Percentiles rank a stretch among this genome's conserved stretches.
phyloP scores from a whole-genome alignment of 202 grass and related monocot genomes.

The Eragrostis tef region DNA sequence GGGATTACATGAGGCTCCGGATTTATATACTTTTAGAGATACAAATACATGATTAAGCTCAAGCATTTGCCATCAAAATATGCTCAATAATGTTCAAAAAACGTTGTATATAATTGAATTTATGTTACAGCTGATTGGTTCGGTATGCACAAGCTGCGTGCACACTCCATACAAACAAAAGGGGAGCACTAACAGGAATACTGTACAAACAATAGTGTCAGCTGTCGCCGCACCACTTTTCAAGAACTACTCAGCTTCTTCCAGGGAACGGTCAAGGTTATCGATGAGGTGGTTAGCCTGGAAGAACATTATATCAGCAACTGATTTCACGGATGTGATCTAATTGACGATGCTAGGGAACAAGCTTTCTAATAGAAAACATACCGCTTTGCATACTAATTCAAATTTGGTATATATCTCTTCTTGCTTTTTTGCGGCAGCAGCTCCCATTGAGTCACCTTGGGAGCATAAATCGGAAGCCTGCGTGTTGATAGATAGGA shows the following conservation, averaged over 20 bases:
- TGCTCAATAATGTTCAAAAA: background rate
- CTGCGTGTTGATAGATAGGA: conserved; percentile 45
- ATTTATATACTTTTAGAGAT: no score
- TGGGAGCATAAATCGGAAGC: conserved; percentile 50
- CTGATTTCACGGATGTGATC: conserved; percentile 8
- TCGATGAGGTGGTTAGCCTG: conserved; percentile 52
- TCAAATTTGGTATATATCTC: conserved; percentile 49
- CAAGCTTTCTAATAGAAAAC: conserved; percentile 14
- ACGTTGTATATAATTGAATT: no score
- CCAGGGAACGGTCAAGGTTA: conserved; percentile 20
- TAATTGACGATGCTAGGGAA: background rate
- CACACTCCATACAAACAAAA: background rate
- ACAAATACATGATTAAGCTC: background rate
- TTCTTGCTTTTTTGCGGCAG: conserved; percentile 44
- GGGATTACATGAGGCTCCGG: no score
- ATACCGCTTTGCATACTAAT: conserved; percentile 56
- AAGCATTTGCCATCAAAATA: background rate
- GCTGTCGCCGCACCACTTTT: background rate
- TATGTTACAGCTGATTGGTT: background rate
- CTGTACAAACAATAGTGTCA: background rate
- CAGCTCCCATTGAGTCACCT: conserved; percentile 31
- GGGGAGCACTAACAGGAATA: background rate
- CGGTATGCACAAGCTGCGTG: background rate
- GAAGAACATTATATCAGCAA: conserved; percentile 38
- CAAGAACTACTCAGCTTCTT: conserved; percentile 25